Base-by-base conservation (phyloP, 106 monocot species). In the Vanilla planifolia region DNA sequence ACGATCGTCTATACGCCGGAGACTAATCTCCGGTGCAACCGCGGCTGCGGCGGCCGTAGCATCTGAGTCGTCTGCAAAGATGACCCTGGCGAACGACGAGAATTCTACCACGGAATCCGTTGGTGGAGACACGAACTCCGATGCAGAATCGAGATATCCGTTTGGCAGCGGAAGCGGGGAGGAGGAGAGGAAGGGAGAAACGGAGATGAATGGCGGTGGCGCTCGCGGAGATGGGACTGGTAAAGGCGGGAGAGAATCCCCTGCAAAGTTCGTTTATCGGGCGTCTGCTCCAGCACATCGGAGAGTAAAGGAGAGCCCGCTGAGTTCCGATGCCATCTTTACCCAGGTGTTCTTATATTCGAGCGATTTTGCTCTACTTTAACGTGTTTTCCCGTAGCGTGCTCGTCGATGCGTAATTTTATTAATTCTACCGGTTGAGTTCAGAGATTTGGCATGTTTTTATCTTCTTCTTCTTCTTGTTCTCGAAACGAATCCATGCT, bases 281-380 rank as follows among this genome's bases (percentile, higher is more conserved):
- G 78, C 94, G 8, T 81, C 95, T 24, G 59, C 81, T 32, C 90
- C 95, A 25, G 90, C 91, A 26, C 95, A 96, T 69, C 33, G 81
- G 71, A 77, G 60, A 43, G 67, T 87, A 36, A 96, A 76, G 69
- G 95, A 96, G 73, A 96, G 95, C 58, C 95, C 95, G 4, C 76
- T 96, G 22, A 96, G 95, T 43, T 90, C 89, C 3, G 90, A 84
- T 60, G 80, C 81, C 7, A 96, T 96, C 59, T 93, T 93, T 48
- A 71, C 68, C 35, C 93, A 93, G 85, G 93, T 92, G 0, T 51
- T 51, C 28, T 24, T 8, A 26, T 7, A 40, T 14, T 51, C 13
- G 51, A 8, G 25, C 22, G 1, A 1, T 4, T 48, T 22, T 48
- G 47, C 5, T 48, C 8, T 40, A 40, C 40, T 48, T 48, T 19